A percentile compares a stretch with the other conserved stretches of the same genome.
These are phyloP conservation scores for Triticum turgidum DNA, from an alignment of 176 grass and related monocot species.

Conservation along the genomic window DNA sequence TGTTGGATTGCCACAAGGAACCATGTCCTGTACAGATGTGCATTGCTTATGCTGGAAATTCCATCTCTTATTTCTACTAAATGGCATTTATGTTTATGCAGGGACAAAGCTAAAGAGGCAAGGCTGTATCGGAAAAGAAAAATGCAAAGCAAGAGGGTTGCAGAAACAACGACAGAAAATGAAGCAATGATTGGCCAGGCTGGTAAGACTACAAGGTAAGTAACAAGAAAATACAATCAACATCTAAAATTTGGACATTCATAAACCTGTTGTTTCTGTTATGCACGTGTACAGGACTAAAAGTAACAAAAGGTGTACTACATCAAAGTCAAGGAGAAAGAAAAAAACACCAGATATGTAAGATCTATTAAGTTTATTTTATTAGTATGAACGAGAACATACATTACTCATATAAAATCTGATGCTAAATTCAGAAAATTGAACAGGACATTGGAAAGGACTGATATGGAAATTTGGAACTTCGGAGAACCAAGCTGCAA, in stretches of 20 bases:
- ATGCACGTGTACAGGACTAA: not conserved
- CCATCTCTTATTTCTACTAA: too few species aligned
- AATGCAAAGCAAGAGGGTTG: not conserved
- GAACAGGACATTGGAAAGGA: not conserved
- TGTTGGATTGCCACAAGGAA: not conserved
- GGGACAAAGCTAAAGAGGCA: not conserved
- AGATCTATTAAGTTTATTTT: not conserved
- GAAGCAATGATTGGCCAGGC: not conserved
- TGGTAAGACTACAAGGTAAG: not conserved
- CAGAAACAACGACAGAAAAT: not conserved
- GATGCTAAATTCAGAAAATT: not conserved
- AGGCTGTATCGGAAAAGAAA: not conserved
- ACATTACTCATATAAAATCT: not conserved
- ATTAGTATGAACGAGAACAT: not conserved
- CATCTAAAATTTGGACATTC: not conserved
- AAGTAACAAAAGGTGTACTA: not conserved
- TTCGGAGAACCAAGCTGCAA: conserved; percentile 20
- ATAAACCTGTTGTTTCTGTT: not conserved
- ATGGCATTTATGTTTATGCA: not conserved
- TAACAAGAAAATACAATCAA: not conserved
- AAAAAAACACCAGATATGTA: not conserved
- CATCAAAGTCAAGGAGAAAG: not conserved
- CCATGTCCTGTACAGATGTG: not conserved
- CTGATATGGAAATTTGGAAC: conserved; percentile 16
- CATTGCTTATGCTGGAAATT: too few species aligned